Evolutionary conservation across 371 early-diverging fungal species (phyloP).

Genomic region (Umbelopsis sp.): DNA sequence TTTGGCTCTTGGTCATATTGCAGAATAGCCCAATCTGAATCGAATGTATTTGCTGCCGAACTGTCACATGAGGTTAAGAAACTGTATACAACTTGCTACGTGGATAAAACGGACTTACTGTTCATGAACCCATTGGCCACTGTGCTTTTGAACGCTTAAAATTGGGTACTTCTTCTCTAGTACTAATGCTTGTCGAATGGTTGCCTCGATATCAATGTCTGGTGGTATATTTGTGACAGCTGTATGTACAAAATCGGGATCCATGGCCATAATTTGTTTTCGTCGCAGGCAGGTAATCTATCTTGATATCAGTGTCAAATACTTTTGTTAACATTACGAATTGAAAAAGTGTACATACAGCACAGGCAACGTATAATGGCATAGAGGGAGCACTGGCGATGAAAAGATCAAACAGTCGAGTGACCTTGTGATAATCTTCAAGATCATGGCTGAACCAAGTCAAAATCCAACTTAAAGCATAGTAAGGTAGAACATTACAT

Average conservation of each 20-base stretch:
- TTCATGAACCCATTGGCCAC: constrained; percentile 59
- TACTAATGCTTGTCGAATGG: constrained; percentile 49
- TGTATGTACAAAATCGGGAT: constrained; percentile 64
- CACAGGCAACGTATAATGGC: constrained; percentile 76
- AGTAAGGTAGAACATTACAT: constrained; percentile 72
- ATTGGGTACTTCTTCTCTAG: constrained; percentile 51
- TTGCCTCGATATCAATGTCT: constrained; percentile 52
- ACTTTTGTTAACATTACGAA: neutral
- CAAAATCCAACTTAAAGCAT: constrained; percentile 83
- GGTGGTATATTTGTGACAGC: constrained; percentile 63
- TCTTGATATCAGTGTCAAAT: neutral
- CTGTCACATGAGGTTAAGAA: constrained; percentile 21
- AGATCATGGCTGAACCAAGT: constrained; percentile 90
- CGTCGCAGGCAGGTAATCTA: constrained; percentile 58
- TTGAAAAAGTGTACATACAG: constrained; percentile 34
- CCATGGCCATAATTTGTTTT: constrained; percentile 55
- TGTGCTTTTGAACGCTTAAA: constrained; percentile 55
- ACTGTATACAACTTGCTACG: neutral
- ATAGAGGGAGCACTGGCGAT: constrained; percentile 74
- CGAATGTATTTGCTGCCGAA: constrained; percentile 46
- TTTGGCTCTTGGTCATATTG: constrained; percentile 48
- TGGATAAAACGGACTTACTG: constrained; percentile 27
- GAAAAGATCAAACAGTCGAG: constrained; percentile 80
- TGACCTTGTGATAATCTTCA: constrained; percentile 55
- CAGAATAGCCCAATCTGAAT: constrained; percentile 38